A percentile compares a stretch with the other conserved stretches of the same genome.
These are phyloP conservation scores for Orbilia brochopaga DNA, from an alignment of 2,329 filamentous ascomycete species.

Conservation along the genomic window DNA sequence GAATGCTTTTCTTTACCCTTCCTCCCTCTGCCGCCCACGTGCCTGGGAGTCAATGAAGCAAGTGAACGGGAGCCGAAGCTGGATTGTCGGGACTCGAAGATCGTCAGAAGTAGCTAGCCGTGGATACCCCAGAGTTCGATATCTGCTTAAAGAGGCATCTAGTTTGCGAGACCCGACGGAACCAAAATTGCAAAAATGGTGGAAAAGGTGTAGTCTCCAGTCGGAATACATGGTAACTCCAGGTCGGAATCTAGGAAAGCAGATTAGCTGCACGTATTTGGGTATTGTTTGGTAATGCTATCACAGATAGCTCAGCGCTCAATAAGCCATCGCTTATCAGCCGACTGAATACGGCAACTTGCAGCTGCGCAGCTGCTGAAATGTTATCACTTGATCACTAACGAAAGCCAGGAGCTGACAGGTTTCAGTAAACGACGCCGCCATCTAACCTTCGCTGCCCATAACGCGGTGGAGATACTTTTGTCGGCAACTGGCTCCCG, in stretches of 20 bases:
- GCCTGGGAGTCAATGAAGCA: conserved; percentile 1
- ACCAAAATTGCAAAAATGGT: no score
- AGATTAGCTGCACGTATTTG: not conserved
- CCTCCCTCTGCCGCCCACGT: conserved; percentile 38
- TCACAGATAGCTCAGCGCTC: not conserved
- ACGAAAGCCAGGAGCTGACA: conserved; percentile 33
- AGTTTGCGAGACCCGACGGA: no score
- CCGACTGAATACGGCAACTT: not conserved
- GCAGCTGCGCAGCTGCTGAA: not conserved
- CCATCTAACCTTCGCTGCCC: conserved; percentile 15
- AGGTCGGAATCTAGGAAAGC: not conserved
- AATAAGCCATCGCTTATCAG: conserved; percentile 2
- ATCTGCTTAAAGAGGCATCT: no score
- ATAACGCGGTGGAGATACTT: not conserved
- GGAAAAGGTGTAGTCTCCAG: no score
- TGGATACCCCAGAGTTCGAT: no score
- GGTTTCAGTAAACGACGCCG: conserved; percentile 45
- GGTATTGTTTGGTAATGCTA: not conserved
- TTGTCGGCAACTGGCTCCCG: not conserved
- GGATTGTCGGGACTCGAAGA: not conserved
- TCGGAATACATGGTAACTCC: not conserved
- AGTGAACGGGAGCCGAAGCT: not conserved
- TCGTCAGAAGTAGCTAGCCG: not conserved
- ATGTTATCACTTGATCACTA: not conserved
- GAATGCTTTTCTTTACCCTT: conserved; percentile 29